Base-by-base conservation (phyloP, 768 basidiomycete species). In the Suillus clintonianus region DNA sequence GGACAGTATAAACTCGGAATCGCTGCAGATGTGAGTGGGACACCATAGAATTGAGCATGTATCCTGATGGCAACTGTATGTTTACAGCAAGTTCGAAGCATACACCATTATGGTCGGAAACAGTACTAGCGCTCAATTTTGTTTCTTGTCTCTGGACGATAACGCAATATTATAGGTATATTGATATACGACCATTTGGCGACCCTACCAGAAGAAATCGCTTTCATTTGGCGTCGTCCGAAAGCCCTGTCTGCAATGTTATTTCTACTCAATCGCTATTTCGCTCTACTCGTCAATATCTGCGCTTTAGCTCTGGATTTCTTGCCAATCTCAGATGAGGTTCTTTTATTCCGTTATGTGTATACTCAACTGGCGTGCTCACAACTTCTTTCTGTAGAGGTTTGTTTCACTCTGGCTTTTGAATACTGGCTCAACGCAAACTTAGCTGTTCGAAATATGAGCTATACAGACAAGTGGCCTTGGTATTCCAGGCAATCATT, bases 261-360 rank as follows among this genome's bases (percentile, higher is more conserved):
- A 68, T 86, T 86, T 70, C 80, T 82, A 58, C 55, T 82, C 37
- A 83, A 84, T 63, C 81, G 85, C 6, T 86, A 86, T 61, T 65
- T 82, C 41, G 76, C 81, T 3, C 76, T 83, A 56, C 71, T 82
- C 50, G 80, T 79, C 34, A 79, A 78, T 55, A 67, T 79, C 19
- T 68, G 65, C 8, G 73, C 77, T 19, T 65, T 70, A 4, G 62
- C 74, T 15, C 14, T 67, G 79, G 39, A 72, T 67, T 78, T 63
- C 68, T 70, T 43, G 69, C 73, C 13, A 7, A 14, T 65, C 9
- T 36, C 61, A 19, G 45, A 55, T 42, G 39, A 65, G 32, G 64
- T 62, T 37, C 37, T 5, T 13, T 24, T 27, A 19, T 32, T 55
- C 7, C 4, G 30, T 19, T 14, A 24, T 34, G 11, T 1, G 15